Conservation (phyloP, 73 alveolate genomes). For the Durusdinium trenchii region DNA sequence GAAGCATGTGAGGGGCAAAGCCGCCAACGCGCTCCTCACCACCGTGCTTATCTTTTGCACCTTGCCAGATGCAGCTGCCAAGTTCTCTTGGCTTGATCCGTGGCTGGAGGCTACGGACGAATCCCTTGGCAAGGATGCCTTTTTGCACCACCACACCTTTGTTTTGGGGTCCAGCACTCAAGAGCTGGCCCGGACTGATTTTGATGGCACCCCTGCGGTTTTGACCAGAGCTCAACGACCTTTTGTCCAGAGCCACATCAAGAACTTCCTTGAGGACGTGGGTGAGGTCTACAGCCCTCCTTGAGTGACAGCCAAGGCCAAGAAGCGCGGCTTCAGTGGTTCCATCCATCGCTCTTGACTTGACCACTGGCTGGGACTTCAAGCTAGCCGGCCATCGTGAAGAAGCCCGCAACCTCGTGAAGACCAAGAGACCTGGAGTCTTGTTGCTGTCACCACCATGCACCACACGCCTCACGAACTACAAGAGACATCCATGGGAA, state of each 20-base stretch:
- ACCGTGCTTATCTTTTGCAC: not conserved
- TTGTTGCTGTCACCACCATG: not conserved
- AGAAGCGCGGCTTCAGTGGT: not conserved
- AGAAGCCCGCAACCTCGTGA: not conserved
- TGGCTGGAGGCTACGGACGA: not conserved
- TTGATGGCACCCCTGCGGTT: not conserved
- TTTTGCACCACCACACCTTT: not conserved
- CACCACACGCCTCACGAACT: not conserved
- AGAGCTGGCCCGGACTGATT: not conserved
- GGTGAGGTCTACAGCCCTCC: conserved; percentile 15
- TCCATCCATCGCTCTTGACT: conserved; percentile 13
- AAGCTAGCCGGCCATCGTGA: not conserved
- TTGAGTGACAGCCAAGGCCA: not conserved
- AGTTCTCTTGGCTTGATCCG: not conserved
- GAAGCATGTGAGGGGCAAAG: not conserved
- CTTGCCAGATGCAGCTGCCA: not conserved
- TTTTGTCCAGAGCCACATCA: not conserved
- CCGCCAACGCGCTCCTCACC: not conserved
- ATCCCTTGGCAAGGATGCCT: not conserved
- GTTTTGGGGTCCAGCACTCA: not conserved
- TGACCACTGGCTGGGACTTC: not conserved
- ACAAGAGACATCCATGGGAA: not conserved
- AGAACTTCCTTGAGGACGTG: not conserved
- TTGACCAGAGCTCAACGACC: not conserved
- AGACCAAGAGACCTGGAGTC: not conserved